phyloP scores from a whole-genome alignment of 768 basidiomycete genomes.

The Lentinula sp. region DNA sequence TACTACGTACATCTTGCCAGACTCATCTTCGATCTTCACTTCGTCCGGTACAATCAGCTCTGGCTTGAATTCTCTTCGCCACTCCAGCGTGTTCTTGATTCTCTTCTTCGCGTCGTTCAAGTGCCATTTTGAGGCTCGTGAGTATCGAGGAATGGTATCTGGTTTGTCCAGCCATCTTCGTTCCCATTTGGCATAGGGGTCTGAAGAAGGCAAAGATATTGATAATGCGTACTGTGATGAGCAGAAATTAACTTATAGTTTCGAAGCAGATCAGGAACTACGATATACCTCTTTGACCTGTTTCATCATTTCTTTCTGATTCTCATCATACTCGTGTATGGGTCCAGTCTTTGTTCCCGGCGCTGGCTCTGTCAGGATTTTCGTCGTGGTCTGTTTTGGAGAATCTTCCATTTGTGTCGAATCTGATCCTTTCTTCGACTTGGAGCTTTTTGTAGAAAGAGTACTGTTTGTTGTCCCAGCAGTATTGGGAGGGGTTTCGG shows the following conservation, averaged over 20 bases:
- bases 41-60: constrained; percentile 81
- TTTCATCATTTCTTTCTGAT: constrained; percentile 54
- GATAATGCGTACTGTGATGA: constrained; percentile 54
- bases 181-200: constrained; percentile 77
- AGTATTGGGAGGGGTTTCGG: neutral
- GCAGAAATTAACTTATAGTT: neutral
- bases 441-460: neutral
- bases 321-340: constrained; percentile 52
- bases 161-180: constrained; percentile 64
- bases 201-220: constrained; percentile 56
- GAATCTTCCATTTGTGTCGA: neutral
- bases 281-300: constrained; percentile 50
- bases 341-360: constrained; percentile 48
- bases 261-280: neutral
- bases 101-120: constrained; percentile 70
- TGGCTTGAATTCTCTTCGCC: constrained; percentile 81
- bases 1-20: constrained; percentile 75
- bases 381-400: constrained; percentile 18
- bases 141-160: constrained; percentile 69
- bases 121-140: constrained; percentile 85
- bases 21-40: constrained; percentile 72
- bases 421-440: neutral
- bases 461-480: neutral
- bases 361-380: constrained; percentile 51
- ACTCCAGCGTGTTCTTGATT: constrained; percentile 73